Evolutionary conservation across 2,329 filamentous ascomycete species (phyloP).

Genomic region (Neophaeococcomyces aloes): DNA sequence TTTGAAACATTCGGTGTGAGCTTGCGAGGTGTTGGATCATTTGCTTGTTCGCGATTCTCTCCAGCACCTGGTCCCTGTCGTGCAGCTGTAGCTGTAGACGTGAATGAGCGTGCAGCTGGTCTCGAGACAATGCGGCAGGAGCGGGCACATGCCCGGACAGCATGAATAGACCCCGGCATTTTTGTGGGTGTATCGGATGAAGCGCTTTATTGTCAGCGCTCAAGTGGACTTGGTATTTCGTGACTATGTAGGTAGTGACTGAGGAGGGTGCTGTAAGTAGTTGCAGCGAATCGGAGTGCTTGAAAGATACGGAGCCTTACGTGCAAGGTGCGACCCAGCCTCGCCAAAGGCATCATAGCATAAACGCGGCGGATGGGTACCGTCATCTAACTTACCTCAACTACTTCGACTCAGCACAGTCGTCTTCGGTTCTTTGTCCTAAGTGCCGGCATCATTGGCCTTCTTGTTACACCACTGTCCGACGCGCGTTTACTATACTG

Average conservation of each 20-base stretch:
- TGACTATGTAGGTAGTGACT: slow-evolving; percentile 27
- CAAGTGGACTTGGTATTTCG: neutral
- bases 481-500: neutral
- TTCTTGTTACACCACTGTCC: neutral
- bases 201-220: neutral
- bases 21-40: slow-evolving; percentile 46
- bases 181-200: neutral
- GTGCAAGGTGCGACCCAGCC: neutral
- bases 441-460: neutral
- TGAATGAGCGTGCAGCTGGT: slow-evolving; percentile 9
- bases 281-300: slow-evolving; percentile 8
- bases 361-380: neutral
- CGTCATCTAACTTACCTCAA: neutral
- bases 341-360: slow-evolving; percentile 4
- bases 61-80: slow-evolving; percentile 18
- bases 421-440: neutral
- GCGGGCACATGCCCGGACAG: slow-evolving; percentile 8
- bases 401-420: neutral
- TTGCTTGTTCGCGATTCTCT: slow-evolving; percentile 39
- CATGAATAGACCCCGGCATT: slow-evolving; percentile 5
- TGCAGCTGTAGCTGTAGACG: slow-evolving; percentile 19
- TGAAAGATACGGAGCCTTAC: neutral
- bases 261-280: slow-evolving; percentile 31
- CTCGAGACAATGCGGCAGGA: slow-evolving; percentile 5
- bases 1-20: slow-evolving; percentile 47